Evolutionary conservation across 2,329 filamentous ascomycete species (phyloP).

Genomic region (Mariannaea elegans): DNA sequence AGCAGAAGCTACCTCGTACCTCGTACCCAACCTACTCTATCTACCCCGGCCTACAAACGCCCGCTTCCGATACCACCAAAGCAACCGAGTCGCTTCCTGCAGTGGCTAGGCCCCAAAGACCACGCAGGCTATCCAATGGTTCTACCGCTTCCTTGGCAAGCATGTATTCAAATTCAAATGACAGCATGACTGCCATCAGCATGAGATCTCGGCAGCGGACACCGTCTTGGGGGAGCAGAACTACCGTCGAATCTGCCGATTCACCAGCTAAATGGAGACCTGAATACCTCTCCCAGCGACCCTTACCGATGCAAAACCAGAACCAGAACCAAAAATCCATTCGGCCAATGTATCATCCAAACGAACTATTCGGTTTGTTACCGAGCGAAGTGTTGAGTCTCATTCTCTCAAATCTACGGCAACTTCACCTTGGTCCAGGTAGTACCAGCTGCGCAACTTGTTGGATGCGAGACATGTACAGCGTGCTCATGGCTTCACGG

Average conservation of each 20-base stretch:
- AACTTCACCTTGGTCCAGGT: constrained; percentile 57
- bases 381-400: constrained; percentile 67
- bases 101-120: constrained; percentile 44
- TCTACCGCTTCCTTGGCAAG: constrained; percentile 38
- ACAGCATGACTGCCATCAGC: constrained; percentile 36
- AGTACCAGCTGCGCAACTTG: constrained; percentile 69
- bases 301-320: constrained; percentile 33
- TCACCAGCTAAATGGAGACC: constrained; percentile 35
- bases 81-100: constrained; percentile 32
- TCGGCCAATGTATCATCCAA: constrained; percentile 48
- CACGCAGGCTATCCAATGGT: constrained; percentile 47
- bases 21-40: constrained; percentile 39
- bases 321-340: constrained; percentile 11
- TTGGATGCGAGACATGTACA: constrained; percentile 69
- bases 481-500: constrained; percentile 58
- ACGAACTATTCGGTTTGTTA: constrained; percentile 63
- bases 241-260: constrained; percentile 53
- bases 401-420: constrained; percentile 63
- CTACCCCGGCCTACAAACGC: constrained; percentile 45
- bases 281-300: constrained; percentile 34
- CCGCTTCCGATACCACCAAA: constrained; percentile 32
- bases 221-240: constrained; percentile 48
- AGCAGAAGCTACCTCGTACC: constrained; percentile 24
- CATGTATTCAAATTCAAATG: constrained; percentile 39
- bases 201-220: constrained; percentile 37